These are phyloP conservation scores for Pichia thaimueangensis DNA, from an alignment of 805 yeast species.

Conservation along the genomic window DNA sequence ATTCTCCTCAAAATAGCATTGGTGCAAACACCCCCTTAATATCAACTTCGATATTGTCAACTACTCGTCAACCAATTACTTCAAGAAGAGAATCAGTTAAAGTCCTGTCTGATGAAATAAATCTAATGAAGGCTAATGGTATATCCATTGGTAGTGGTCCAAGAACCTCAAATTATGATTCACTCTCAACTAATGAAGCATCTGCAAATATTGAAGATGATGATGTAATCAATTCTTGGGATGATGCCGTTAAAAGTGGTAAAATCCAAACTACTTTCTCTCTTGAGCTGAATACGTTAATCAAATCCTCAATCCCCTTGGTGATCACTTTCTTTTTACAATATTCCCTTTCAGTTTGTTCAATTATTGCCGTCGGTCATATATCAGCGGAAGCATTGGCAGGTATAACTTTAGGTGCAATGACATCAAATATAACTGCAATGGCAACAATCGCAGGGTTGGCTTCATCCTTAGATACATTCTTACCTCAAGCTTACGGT, in stretches of 20 bases:
- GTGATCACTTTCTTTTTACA: conserved; percentile 63
- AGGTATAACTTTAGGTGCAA: conserved; percentile 66
- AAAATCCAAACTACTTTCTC: conserved; percentile 39
- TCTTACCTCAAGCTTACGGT: conserved; percentile 75
- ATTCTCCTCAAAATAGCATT: too few species aligned
- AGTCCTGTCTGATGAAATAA: conserved; percentile 26
- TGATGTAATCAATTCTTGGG: conserved; percentile 29
- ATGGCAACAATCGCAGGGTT: conserved; percentile 71
- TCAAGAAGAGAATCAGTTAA: conserved; percentile 4
- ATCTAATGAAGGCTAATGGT: conserved; percentile 22
- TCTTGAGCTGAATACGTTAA: conserved; percentile 35
- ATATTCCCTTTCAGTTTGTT: conserved; percentile 67
- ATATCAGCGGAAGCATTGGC: conserved; percentile 67
- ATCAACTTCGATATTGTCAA: too few species aligned
- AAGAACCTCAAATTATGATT: conserved; percentile 5
- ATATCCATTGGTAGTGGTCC: conserved; percentile 11
- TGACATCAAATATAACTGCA: conserved; percentile 75
- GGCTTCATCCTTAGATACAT: conserved; percentile 71
- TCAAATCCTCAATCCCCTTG: conserved; percentile 47
- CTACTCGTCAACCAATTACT: too few species aligned
- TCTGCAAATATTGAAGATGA: conserved; percentile 13
- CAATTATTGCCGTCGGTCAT: conserved; percentile 71
- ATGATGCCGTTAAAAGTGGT: conserved; percentile 29
- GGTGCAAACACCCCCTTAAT: too few species aligned
- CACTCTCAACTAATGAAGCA: neutral